These are phyloP conservation scores for Lentinus brumalis DNA, from an alignment of 768 basidiomycete species.

Conservation along the genomic window DNA sequence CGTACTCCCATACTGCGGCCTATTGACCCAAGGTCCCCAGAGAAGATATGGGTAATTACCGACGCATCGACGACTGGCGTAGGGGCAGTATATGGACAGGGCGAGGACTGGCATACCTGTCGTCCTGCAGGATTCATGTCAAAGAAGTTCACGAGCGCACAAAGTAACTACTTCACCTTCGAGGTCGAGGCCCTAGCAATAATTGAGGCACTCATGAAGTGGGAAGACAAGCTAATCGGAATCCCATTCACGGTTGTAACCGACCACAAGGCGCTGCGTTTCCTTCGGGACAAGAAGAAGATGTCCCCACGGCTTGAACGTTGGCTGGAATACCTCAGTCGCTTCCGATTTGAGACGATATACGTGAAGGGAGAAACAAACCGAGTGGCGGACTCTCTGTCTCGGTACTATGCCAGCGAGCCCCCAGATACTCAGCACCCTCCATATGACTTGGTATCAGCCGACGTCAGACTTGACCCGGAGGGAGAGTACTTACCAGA, in stretches of 20 bases:
- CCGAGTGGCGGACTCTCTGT: slow-evolving; percentile 35
- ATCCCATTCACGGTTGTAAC: slow-evolving; percentile 27
- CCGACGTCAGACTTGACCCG: slow-evolving; percentile 14
- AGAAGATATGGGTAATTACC: slow-evolving; percentile 27
- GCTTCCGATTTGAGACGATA: slow-evolving; percentile 31
- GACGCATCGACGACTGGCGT: slow-evolving; percentile 25
- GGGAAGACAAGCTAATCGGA: slow-evolving; percentile 36
- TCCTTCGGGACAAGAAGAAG: slow-evolving; percentile 24
- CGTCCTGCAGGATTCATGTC: slow-evolving; percentile 33
- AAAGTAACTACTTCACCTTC: slow-evolving; percentile 25
- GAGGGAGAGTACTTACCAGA: not conserved
- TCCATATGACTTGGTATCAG: not conserved
- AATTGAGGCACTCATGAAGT: slow-evolving; percentile 28
- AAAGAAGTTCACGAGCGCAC: slow-evolving; percentile 31
- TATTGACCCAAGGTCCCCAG: slow-evolving; percentile 1
- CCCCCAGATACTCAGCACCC: not conserved
- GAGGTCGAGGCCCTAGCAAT: slow-evolving; percentile 24
- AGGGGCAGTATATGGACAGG: slow-evolving; percentile 29
- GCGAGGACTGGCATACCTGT: slow-evolving; percentile 26
- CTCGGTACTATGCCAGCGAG: slow-evolving; percentile 35
- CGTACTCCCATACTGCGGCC: slow-evolving; percentile 20
- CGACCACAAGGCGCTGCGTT: slow-evolving; percentile 32
- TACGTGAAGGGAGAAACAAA: slow-evolving; percentile 30
- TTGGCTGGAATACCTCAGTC: slow-evolving; percentile 35
- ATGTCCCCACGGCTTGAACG: slow-evolving; percentile 23